Evolutionary conservation across 768 basidiomycete genomes (phyloP).

Genomic region (Mycena chlorophos): DNA sequence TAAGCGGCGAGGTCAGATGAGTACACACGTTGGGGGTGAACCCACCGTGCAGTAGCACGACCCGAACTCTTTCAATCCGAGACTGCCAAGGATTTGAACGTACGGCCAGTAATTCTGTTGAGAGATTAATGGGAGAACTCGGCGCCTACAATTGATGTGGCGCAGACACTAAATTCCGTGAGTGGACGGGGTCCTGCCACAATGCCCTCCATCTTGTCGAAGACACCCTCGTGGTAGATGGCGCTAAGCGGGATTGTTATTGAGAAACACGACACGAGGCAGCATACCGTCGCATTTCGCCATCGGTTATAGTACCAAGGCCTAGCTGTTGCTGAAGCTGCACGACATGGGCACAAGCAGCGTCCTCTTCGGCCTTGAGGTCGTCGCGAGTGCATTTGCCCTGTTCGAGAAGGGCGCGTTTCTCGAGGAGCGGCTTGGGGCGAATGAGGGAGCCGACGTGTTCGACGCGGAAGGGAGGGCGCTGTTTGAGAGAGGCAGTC

Average conservation of each 20-base stretch:
- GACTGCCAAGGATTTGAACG: constrained; percentile 41
- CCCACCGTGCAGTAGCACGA: constrained; percentile 47
- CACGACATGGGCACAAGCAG: constrained; percentile 53
- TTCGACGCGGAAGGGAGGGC: constrained; percentile 50
- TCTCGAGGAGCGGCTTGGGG: constrained; percentile 48
- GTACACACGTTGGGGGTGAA: background rate
- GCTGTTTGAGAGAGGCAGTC: constrained; percentile 31
- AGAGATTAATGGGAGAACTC: background rate
- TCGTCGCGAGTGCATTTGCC: constrained; percentile 44
- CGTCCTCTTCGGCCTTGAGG: constrained; percentile 50
- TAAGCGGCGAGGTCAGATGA: constrained; percentile 32
- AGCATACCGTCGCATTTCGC: constrained; percentile 48
- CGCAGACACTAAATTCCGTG: no score
- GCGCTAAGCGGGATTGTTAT: constrained; percentile 34
- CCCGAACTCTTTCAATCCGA: constrained; percentile 39
- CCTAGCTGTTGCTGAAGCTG: constrained; percentile 55
- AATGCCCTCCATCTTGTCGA: constrained; percentile 68
- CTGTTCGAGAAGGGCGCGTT: constrained; percentile 45
- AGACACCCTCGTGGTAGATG: constrained; percentile 65
- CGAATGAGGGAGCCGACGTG: constrained; percentile 66
- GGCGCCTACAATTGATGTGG: no score
- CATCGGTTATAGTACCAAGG: constrained; percentile 63
- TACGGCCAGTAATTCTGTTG: constrained; percentile 51
- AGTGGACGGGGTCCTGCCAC: constrained; percentile 47
- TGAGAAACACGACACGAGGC: constrained; percentile 4